phyloP scores from a whole-genome alignment of 2,329 filamentous ascomycete species.

The Colletotrichum siamense region DNA sequence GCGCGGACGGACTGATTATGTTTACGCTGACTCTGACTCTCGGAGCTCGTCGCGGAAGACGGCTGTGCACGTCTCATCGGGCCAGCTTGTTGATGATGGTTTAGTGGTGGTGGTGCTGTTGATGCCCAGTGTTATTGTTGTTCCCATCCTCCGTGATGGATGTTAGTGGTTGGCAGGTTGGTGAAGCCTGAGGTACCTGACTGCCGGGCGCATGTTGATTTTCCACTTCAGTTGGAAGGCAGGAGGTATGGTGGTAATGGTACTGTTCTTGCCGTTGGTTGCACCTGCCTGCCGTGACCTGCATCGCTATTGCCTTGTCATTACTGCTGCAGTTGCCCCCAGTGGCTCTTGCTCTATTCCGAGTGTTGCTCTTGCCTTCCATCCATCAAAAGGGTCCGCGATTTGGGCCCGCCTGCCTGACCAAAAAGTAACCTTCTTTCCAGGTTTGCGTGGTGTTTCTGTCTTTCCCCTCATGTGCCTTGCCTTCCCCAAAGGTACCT shows the following conservation, averaged over 20 bases:
- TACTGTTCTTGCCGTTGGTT: neutral
- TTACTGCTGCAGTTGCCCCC: neutral
- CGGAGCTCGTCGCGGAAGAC: slow-evolving; percentile 10
- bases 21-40: slow-evolving; percentile 3
- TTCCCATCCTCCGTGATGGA: neutral
- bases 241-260: neutral
- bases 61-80: slow-evolving; percentile 18
- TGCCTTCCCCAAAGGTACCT: neutral
- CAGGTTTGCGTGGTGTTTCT: neutral
- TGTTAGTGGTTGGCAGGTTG: neutral
- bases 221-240: neutral
- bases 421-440: neutral
- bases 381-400: neutral
- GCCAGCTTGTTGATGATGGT: neutral
- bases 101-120: neutral
- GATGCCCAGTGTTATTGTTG: neutral
- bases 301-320: neutral
- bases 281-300: neutral
- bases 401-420: neutral
- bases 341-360: neutral
- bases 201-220: neutral
- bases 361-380: neutral
- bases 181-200: neutral
- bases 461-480: neutral
- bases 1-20: neutral